These are phyloP conservation scores for Clonostachys byssicola DNA, from an alignment of 2,329 filamentous ascomycete genomes.

Conservation along the genomic window DNA sequence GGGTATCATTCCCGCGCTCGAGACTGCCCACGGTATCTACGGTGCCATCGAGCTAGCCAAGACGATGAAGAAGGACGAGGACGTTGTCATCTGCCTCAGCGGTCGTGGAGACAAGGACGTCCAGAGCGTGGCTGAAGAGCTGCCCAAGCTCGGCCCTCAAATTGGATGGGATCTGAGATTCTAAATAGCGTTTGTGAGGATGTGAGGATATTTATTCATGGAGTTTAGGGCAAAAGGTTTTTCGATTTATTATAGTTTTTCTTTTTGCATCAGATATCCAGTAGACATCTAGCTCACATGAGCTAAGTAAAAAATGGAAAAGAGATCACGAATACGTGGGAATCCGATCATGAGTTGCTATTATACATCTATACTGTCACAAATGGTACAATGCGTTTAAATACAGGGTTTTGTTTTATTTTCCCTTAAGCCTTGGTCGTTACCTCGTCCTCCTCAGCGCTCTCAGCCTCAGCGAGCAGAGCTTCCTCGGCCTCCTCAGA, in stretches of 20 bases:
- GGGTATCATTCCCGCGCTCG: constrained; percentile 94
- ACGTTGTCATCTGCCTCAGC: constrained; percentile 90
- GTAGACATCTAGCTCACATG: background rate
- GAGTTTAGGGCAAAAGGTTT: no score
- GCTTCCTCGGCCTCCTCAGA: constrained; percentile 28
- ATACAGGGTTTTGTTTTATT: no score
- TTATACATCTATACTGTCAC: background rate
- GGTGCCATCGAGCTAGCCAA: constrained; percentile 88
- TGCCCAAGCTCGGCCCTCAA: constrained; percentile 81
- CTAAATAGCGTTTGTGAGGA: constrained; percentile 21
- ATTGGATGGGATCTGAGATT: constrained; percentile 74
- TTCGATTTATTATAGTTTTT: no score
- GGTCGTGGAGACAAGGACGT: constrained; percentile 98
- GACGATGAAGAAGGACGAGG: constrained; percentile 79
- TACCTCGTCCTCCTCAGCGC: no score
- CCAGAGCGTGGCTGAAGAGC: constrained; percentile 92
- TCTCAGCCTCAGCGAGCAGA: background rate
- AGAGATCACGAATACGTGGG: background rate
- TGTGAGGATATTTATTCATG: background rate
- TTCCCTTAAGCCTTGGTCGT: no score
- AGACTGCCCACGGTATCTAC: constrained; percentile 89
- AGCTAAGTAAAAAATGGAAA: background rate
- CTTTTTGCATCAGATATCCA: no score
- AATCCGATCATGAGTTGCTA: background rate
- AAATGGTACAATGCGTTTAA: no score